A percentile compares a stretch with the other conserved stretches of the same genome.
phyloP scores from a whole-genome alignment of 2,329 filamentous ascomycete species.

The Cladophialophora psammophila region DNA sequence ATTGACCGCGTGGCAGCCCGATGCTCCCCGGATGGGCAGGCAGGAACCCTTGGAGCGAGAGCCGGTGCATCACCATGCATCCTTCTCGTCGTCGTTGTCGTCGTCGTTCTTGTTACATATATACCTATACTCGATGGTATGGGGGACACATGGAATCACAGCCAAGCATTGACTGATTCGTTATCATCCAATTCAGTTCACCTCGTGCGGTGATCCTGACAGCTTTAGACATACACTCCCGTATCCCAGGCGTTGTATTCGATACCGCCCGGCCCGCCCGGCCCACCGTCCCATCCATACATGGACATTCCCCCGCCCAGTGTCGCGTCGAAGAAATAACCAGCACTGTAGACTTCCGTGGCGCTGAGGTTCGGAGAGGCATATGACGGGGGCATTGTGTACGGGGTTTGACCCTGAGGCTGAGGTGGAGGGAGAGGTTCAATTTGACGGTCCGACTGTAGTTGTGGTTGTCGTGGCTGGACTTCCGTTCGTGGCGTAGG shows the following conservation, averaged over 20 bases:
- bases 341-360: conserved; percentile 9
- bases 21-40: too few relatives aligned
- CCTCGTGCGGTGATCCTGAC: background rate
- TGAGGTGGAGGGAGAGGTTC: conserved; percentile 4
- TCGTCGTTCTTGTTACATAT: background rate
- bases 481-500: conserved; percentile 9
- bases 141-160: background rate
- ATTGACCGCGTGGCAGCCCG: too few relatives aligned
- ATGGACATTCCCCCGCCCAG: conserved; percentile 13
- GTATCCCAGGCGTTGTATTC: background rate
- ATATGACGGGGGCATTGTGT: background rate
- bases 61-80: too few relatives aligned
- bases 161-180: too few relatives aligned
- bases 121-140: background rate
- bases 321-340: conserved; percentile 22
- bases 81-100: background rate
- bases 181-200: too few relatives aligned
- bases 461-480: background rate
- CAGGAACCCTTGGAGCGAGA: too few relatives aligned
- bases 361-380: conserved; percentile 1
- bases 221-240: conserved; percentile 6
- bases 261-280: background rate
- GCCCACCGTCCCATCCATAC: conserved; percentile 19
- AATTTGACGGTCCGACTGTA: background rate
- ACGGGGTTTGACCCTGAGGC: background rate